Evolutionary conservation across 2,329 filamentous ascomycete genomes (phyloP).

Genomic region (Ophiostoma pallidulum): DNA sequence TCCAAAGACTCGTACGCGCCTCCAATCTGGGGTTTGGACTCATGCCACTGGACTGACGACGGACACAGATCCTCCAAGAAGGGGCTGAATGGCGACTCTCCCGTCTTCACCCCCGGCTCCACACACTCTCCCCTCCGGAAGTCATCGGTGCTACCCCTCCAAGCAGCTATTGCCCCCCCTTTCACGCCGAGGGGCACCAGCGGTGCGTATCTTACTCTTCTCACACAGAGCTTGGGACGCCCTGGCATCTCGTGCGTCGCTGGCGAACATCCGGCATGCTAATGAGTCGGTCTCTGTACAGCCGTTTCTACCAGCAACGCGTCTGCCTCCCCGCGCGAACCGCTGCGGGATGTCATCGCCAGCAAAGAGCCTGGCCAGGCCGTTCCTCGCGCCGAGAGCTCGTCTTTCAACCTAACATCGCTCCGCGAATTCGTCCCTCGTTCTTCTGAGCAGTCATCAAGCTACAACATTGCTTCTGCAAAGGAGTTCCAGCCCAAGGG

Average conservation of each 20-base stretch:
- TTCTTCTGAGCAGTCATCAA: conserved; percentile 7
- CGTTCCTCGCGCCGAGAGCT: conserved; percentile 8
- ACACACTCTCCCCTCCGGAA: conserved; percentile 34
- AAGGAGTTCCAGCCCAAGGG: conserved; percentile 14
- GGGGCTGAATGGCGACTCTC: conserved; percentile 87
- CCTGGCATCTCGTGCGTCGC: not conserved
- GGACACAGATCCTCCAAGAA: conserved; percentile 46
- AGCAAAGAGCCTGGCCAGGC: conserved; percentile 7
- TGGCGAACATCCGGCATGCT: not conserved
- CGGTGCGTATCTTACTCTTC: conserved; percentile 22
- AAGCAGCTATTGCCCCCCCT: conserved; percentile 78
- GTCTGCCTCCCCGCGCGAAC: conserved; percentile 14
- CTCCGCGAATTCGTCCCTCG: conserved; percentile 34
- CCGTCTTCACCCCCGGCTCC: conserved; percentile 74
- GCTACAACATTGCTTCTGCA: conserved; percentile 10
- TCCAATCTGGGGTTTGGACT: too few species aligned
- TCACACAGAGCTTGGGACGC: too few species aligned
- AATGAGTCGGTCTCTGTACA: not conserved
- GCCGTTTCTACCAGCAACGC: conserved; percentile 14
- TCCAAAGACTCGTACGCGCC: conserved; percentile 10
- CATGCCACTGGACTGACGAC: not conserved
- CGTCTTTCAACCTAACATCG: conserved; percentile 46
- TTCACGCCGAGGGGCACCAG: conserved; percentile 63
- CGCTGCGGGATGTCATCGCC: not conserved
- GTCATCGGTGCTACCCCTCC: conserved; percentile 73